phyloP scores from a whole-genome alignment of 306 rosid genomes.

The Ormosia semicastrata region DNA sequence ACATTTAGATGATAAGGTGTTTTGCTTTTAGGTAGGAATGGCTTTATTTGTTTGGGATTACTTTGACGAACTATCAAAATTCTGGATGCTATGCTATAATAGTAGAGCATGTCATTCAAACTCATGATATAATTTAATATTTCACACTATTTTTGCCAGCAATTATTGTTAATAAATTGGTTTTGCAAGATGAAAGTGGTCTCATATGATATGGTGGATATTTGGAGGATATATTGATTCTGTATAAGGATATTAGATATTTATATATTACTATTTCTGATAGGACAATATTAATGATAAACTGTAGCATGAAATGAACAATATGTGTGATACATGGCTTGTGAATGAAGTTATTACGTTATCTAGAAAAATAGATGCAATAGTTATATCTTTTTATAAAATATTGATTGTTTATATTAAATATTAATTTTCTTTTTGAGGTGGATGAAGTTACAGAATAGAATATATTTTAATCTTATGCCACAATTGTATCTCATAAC shows the following conservation, averaged over 20 bases:
- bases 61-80: neutral
- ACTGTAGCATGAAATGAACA: neutral
- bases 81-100: constrained; percentile 11
- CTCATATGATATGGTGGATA: neutral
- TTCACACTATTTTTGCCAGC: neutral
- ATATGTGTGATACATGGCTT: neutral
- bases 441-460: neutral
- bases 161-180: neutral
- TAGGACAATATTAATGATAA: neutral
- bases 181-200: neutral
- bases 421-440: neutral
- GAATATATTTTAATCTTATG: neutral
- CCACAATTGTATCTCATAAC: neutral
- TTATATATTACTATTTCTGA: neutral
- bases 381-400: neutral
- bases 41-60: constrained; percentile 13
- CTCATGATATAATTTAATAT: constrained; percentile 6
- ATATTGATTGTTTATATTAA: neutral
- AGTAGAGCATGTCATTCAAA: neutral
- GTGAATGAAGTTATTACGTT: neutral
- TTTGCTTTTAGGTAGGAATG: constrained; percentile 13
- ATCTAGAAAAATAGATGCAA: neutral
- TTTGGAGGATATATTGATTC: neutral
- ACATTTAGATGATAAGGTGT: constrained; percentile 27
- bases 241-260: neutral